Conservation (phyloP, 2,329 filamentous ascomycete species). For the Microsporum ferrugineum region DNA sequence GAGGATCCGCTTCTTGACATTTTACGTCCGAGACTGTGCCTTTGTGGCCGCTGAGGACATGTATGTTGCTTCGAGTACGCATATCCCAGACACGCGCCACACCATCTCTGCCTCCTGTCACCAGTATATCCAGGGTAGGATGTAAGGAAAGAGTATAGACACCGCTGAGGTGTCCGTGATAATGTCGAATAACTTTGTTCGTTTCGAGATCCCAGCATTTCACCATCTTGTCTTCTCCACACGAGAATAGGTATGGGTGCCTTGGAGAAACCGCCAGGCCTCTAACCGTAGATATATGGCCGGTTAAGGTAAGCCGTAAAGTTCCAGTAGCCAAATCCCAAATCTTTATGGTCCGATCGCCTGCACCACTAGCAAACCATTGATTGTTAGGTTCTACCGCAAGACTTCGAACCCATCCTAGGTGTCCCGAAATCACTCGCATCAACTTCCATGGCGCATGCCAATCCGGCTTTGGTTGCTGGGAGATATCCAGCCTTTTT, state of each 20-base stretch:
- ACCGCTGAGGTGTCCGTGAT: constrained; percentile 91
- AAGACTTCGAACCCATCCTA: constrained; percentile 85
- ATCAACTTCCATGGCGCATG: constrained; percentile 97
- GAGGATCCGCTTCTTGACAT: constrained; percentile 92
- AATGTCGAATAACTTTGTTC: constrained; percentile 98
- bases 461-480: constrained; percentile 76
- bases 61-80: constrained; percentile 89
- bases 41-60: constrained; percentile 84
- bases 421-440: constrained; percentile 89
- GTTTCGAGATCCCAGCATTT: constrained; percentile 99
- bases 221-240: constrained; percentile 98
- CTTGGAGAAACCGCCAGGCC: constrained; percentile 84
- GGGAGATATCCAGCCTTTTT: constrained; percentile 48
- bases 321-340: constrained; percentile 88
- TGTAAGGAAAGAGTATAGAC: constrained; percentile 92
- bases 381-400: constrained; percentile 93
- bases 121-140: constrained; percentile 84
- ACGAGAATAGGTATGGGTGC: constrained; percentile 95
- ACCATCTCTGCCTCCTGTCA: constrained; percentile 88
- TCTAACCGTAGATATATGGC: constrained; percentile 86
- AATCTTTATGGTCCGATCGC: constrained; percentile 95
- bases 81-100: constrained; percentile 97
- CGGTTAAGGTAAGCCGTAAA: constrained; percentile 76
- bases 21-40: constrained; percentile 79
- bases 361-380: constrained; percentile 93